Evolutionary conservation across 306 rosid genomes (phyloP), one percentile per base, ranked within the genome.

Genomic region (Alnus rubra): DNA sequence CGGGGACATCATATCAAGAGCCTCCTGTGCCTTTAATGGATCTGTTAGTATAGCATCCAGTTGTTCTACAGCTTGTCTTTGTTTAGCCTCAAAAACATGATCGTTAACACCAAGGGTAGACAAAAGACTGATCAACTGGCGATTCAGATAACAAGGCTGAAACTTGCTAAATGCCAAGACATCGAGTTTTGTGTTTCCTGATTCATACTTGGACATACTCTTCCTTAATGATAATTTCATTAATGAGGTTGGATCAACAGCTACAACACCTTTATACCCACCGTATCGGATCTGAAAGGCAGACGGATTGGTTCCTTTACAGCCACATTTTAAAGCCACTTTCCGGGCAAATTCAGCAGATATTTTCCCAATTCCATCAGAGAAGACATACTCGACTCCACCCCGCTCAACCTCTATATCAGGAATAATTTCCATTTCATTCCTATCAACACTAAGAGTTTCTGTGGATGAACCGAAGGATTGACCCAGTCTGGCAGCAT

Each of bases 381-480:
- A 94, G 86, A 94, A 94, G 69, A 76, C 83, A 82, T 92, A 88
- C 3, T 71, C 37, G n/a, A 4, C 60, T 76, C 78, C 82, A 52
- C 9, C 67, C 53, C 4, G 5, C 13, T 2, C 12, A 28, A 82
- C 52, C 65, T 73, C 73, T 59, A 88, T 77, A 82, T 94, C 97
- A 12, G 87, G 87, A 82, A 92, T 90, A 45, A 54, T 64, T 73
- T 89, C 93, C 68, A 81, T 70, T 78, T 94, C 98, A 73, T 79
- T 4, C 69, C 53, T 50, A 23, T 2, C 3, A 49, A 92, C 96
- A 39, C 77, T 89, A 9, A 84, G 78, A 58, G 97, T 88, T 87
- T 94, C 97, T 4, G 93, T 89, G 48, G 98, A 94, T n/a, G 98
- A 92, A 74, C 97, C 89, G 80, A 94, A 90, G 33, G 98, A 94